Base-by-base conservation (phyloP, 2,329 filamentous ascomycete species). In the Coniosporium tulheliwenetii region DNA sequence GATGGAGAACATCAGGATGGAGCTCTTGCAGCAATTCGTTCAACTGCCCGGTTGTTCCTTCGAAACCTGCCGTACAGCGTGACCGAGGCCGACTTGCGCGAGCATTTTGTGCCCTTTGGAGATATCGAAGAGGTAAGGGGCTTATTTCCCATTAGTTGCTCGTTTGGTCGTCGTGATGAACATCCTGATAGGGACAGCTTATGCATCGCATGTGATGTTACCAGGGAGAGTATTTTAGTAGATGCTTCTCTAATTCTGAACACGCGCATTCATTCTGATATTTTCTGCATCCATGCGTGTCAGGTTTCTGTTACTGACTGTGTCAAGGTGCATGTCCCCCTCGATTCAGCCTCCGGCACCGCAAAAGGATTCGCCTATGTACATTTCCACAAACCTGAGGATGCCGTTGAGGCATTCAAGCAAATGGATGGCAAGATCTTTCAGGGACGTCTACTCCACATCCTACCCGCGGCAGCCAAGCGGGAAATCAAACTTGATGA, bases 131-230 rank as follows among this genome's bases (percentile, higher is more conserved):
- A 96, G 79, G 91, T 96, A 79, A 71, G 84, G 64, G 35, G 41
- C 45, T 48, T 43, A 42, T 38, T 47, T 45, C 45, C 47, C 40
- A 50, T 43, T 30, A 39, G 26, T 43, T n/a, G 12, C 39, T 41
- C 33, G 41, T 33, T 45, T 44, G 50, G 39, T 45, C 37, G 43
- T 36, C 39, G 74, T 89, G 91, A 96, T 96, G 89, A 96, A 85
- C 68, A 76, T 75, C 82, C 82, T 77, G 91, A 96, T 96, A 96
- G 91, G 91, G 91, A 96, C 91, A 96, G 78, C 89, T 86, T 83
- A 95, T 89, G 82, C 82, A 70, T 63, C 56, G 85, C 83, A 85
- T 70, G 70, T 96, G 87, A 93, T 87, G 83, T 77, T 70, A 85
- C 67, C 77, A 79, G 81, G 80, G 79, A 86, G 79, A 85, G 75